Evolutionary conservation across 495 filamentous ascomycete genomes (phyloP), one percentile per base, ranked within the genome.

Genomic region (Daldinia loculata): DNA sequence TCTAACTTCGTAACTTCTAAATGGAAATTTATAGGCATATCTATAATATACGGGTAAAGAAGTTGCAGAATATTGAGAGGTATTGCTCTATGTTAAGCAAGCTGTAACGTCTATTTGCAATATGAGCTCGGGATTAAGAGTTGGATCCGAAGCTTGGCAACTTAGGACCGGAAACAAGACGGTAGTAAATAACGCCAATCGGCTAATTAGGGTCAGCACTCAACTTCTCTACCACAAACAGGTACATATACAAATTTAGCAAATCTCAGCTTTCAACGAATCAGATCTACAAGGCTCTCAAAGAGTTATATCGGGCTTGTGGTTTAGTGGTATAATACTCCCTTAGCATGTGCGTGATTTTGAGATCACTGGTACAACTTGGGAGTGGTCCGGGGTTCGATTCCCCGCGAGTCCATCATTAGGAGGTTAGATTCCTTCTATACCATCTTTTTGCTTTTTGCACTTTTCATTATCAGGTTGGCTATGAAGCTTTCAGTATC

Each of bases 321-420:
- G 69, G 69, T 72, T 72, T 72, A 72, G 69, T 72, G 69, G 69
- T 72, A 72, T 72, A 72, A 72, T 72, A 72, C 69, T 68, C 69
- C 64, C 69, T 72, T 72, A 72, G 69, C 69, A 72, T 84, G 26
- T 4, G 2, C 26, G 26, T 27, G 26, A 27, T 27, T 27, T 5
- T 27, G 26, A 27, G 26, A 27, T 27, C 26, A 27, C 4, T 5
- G 0, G 4, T 27, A 27, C 26, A 27, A 27, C 4, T 4, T 27
- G 78, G 80, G 79, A 78, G 82, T 82, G 80, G 81, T 84, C 81
- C 80, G 78, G 82, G 83, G 80, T 85, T 85, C 83, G 81, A 85
- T 84, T 85, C 80, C 82, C 82, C 77, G 82, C 82, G 80, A 75
- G 74, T 76, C 74, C 74, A 76, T 19, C 17, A 48, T 17, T 57